These are phyloP conservation scores for Brassica napus DNA, from an alignment of 345 rosid genomes.

Conservation along the genomic window DNA sequence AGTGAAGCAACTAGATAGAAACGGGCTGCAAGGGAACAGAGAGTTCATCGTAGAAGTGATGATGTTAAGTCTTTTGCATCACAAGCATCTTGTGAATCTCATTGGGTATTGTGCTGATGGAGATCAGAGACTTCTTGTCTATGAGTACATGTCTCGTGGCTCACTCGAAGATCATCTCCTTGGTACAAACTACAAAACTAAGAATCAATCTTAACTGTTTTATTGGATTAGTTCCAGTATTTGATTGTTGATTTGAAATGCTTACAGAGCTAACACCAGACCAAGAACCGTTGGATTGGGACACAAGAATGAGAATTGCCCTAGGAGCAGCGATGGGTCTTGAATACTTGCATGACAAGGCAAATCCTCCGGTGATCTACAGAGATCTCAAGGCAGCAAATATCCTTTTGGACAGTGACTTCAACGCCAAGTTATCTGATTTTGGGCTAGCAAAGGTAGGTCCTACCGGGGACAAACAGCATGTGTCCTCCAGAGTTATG, in stretches of 20 bases:
- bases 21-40: slow-evolving; percentile 6
- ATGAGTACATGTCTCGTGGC: slow-evolving; percentile 64
- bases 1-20: slow-evolving; percentile 5
- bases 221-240: background rate
- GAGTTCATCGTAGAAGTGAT: slow-evolving; percentile 10
- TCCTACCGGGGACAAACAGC: slow-evolving; percentile 74
- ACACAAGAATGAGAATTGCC: slow-evolving; percentile 75
- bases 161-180: slow-evolving; percentile 90
- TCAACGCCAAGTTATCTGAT: slow-evolving; percentile 83
- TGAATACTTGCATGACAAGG: slow-evolving; percentile 86
- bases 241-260: background rate
- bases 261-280: slow-evolving; percentile 57
- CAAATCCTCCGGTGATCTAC: slow-evolving; percentile 87
- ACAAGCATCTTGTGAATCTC: slow-evolving; percentile 49
- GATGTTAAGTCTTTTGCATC: slow-evolving; percentile 54
- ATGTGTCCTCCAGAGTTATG: slow-evolving; percentile 93
- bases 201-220: background rate
- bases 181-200: slow-evolving; percentile 48
- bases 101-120: slow-evolving; percentile 9
- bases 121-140: slow-evolving; percentile 12
- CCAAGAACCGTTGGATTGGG: slow-evolving; percentile 75
- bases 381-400: slow-evolving; percentile 90
- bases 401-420: slow-evolving; percentile 64
- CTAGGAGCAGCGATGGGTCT: slow-evolving; percentile 79
- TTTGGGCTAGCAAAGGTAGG: slow-evolving; percentile 93